phyloP scores from a whole-genome alignment of 257 asterid species.

The Ballota nigra region DNA sequence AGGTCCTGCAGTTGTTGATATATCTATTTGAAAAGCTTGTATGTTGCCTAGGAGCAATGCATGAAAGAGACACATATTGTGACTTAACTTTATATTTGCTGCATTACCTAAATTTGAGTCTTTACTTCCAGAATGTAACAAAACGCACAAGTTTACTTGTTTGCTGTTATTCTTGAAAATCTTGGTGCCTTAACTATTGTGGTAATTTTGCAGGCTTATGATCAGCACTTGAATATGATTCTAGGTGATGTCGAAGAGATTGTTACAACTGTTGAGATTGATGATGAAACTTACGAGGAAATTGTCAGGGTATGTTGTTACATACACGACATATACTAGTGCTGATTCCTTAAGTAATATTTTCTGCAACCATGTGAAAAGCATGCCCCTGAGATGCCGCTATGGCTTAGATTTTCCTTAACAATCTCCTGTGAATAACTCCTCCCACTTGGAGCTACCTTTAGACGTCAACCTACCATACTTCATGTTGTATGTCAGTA shows the following conservation, averaged over 20 bases:
- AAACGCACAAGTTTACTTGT: neutral
- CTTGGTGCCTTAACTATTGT: neutral
- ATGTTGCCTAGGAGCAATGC: neutral
- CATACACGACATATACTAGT: neutral
- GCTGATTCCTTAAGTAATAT: neutral
- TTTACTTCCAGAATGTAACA: neutral
- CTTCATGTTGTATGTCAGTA: neutral
- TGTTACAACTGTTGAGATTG: conserved; percentile 88
- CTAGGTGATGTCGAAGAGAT: conserved; percentile 96
- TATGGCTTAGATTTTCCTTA: neutral
- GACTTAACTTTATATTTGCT: neutral
- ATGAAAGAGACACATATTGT: neutral
- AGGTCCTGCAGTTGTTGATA: neutral
- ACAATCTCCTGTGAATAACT: neutral
- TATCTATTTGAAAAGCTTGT: neutral
- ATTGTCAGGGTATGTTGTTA: conserved; percentile 76
- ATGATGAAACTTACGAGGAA: conserved; percentile 97
- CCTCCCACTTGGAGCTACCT: neutral
- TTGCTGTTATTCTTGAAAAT: neutral
- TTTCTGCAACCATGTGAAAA: conserved; percentile 7
- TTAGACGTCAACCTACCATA: neutral
- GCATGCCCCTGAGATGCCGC: neutral
- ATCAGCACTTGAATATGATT: conserved; percentile 98
- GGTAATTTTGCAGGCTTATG: conserved; percentile 75
- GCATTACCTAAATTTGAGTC: neutral